A percentile compares a stretch with the other conserved stretches of the same genome.
These are phyloP conservation scores for Ophiosphaerella narmari DNA, from an alignment of 2,329 filamentous ascomycete genomes.

Conservation along the genomic window DNA sequence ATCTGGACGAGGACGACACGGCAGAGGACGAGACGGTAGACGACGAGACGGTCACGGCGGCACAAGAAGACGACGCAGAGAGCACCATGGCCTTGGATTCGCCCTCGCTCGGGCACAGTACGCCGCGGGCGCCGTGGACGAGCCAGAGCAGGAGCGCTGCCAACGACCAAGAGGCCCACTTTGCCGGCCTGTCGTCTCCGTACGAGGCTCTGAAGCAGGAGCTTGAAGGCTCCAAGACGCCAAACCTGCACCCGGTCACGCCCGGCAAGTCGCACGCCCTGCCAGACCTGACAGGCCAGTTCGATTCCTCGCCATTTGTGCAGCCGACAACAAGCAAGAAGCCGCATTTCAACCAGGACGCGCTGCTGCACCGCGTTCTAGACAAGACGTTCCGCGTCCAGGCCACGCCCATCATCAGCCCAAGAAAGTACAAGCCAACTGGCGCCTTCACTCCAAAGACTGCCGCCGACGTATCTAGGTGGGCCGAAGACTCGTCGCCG, in stretches of 20 bases:
- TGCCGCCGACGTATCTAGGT: slow-evolving; percentile 26
- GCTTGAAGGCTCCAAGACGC: slow-evolving; percentile 57
- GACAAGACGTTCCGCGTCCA: slow-evolving; percentile 96
- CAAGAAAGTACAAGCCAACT: slow-evolving; percentile 51
- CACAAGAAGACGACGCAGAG: slow-evolving; percentile 45
- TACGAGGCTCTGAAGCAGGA: slow-evolving; percentile 76
- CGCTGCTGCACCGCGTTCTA: slow-evolving; percentile 85
- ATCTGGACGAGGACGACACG: slow-evolving; percentile 53
- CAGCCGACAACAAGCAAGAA: slow-evolving; percentile 45
- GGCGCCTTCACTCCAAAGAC: slow-evolving; percentile 46
- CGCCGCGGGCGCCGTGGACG: slow-evolving; percentile 53
- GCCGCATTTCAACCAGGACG: slow-evolving; percentile 62
- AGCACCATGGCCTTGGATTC: slow-evolving; percentile 73
- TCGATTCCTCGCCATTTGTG: slow-evolving; percentile 58
- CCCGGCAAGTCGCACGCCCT: slow-evolving; percentile 42
- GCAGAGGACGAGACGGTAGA: slow-evolving; percentile 45
- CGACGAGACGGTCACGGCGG: slow-evolving; percentile 34
- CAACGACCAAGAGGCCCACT: slow-evolving; percentile 44
- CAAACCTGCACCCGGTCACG: slow-evolving; percentile 40
- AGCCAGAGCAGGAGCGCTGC: slow-evolving; percentile 17
- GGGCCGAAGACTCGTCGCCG: slow-evolving; percentile 53
- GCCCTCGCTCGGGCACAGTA: slow-evolving; percentile 62
- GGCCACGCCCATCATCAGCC: slow-evolving; percentile 82
- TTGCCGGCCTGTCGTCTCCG: slow-evolving; percentile 73
- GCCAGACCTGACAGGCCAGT: slow-evolving; percentile 48